These are phyloP conservation scores for Sungouiozyma ichnusensis DNA, from an alignment of 805 yeast species.

Conservation along the genomic window DNA sequence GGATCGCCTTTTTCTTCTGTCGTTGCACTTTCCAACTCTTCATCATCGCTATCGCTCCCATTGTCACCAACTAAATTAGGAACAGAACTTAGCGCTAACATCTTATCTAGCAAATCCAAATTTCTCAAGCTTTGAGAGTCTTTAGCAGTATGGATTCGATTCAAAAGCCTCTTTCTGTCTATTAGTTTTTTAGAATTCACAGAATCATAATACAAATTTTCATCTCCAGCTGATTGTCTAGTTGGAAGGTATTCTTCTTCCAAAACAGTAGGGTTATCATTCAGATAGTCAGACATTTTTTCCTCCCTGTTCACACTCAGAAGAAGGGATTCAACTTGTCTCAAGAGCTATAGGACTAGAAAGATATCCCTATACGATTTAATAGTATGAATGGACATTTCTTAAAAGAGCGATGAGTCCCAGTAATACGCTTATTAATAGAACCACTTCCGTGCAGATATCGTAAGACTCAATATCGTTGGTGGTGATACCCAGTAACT, in stretches of 20 bases:
- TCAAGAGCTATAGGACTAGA: too few relatives aligned
- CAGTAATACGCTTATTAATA: neutral
- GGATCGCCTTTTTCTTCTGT: constrained; percentile 38
- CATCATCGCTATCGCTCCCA: constrained; percentile 15
- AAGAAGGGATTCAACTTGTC: too few relatives aligned
- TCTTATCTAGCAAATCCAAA: constrained; percentile 24
- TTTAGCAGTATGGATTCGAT: constrained; percentile 19
- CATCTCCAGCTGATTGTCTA: constrained; percentile 32
- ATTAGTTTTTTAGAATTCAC: constrained; percentile 8
- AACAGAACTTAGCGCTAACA: constrained; percentile 13
- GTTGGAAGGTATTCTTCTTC: constrained; percentile 72
- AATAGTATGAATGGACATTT: neutral
- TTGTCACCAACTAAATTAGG: constrained; percentile 19
- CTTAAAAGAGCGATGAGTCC: neutral
- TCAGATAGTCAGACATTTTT: constrained; percentile 68
- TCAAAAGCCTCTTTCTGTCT: constrained; percentile 17
- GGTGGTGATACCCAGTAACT: too few relatives aligned
- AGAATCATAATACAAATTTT: constrained; percentile 11
- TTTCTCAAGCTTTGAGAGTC: constrained; percentile 19
- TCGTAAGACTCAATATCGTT: too few relatives aligned
- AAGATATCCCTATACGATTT: neutral
- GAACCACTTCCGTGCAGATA: too few relatives aligned
- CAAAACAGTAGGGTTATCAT: constrained; percentile 82
- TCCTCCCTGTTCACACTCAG: too few relatives aligned
- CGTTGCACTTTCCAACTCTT: neutral